Base-by-base conservation (phyloP, 164 flowering plant species). In the Vitis cinerea region DNA sequence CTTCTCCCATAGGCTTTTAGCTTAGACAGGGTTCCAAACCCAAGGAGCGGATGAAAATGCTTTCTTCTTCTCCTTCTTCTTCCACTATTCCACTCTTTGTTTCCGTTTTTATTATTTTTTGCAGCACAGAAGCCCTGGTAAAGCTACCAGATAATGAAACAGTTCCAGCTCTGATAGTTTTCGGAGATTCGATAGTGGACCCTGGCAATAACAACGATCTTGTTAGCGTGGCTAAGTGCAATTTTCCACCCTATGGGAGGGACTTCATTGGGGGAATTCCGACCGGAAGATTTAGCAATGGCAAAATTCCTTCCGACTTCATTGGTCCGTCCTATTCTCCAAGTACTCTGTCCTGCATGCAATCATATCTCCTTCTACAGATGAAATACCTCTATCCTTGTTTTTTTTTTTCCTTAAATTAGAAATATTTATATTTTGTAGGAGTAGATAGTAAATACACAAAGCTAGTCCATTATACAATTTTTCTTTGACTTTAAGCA, bases 171-270 rank as follows among this genome's bases (percentile, higher is more conserved):
- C 56, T 85, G 10, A 47, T 86, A 0, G 80, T 48, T 9, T 88
- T 86, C 13, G 87, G 89, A 63, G 86, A 88, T 66, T 88, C 92
- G 1, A 79, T 84, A 0, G 76, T 83, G 8, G 92, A 88, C 55
- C 74, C 86, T 0, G 91, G 91, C 10, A 87, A 81, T 64, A 87
- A 87, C 73, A 85, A 87, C 71, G 0, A 77, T 31, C 53, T 85
- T 2, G 19, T 17, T 5, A 80, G 88, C 0, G 0, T 71, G 0
- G 49, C 61, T 1, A 82, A 79, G 71, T 72, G 78, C 56, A 72
- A 88, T 61, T 83, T 79, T 59, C 78, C 75, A 37, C 91, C 91
- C 0, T 87, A 85, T 61, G 91, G 91, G 2, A 56, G 63, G 19
- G 85, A 87, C 50, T 87, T 87, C 53, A 44, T 3, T n/a, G 80